Evolutionary conservation across 2,329 filamentous ascomycete species (phyloP), one percentile per base, ranked within the genome.

Genomic region (Ophiocordyceps camponoti-leonardi): DNA sequence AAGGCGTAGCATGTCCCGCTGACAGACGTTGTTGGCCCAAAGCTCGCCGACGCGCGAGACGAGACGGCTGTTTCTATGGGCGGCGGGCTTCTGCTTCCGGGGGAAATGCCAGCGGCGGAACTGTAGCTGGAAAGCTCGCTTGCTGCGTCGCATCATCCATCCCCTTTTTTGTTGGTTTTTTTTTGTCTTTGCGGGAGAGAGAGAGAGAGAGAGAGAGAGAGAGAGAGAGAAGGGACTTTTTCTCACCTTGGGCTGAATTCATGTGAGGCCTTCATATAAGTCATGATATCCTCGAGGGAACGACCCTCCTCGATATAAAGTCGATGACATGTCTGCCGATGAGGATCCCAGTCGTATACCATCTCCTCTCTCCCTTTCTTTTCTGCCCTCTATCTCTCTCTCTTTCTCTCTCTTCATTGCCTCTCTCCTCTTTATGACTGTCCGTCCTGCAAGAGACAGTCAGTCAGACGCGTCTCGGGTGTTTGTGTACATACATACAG

Each of bases 61-160:
- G 8, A 90, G 72, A 22, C 67, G 67, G 14, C 70, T 67, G n/a
- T n/a, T n/a, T n/a, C n/a, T n/a, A n/a, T n/a, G n/a, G n/a, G n/a
- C n/a, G n/a, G n/a, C n/a, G n/a, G n/a, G n/a, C 57, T 86, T 81
- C 55, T 83, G 78, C 58, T 86, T 86, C 47, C 72, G 75, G 14
- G 84, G 83, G 53, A 92, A 90, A 8, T 77, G 73, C 86, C 86
- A 92, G 58, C 77, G 71, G 56, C 79, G 81, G 62, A 87, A 85
- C 53, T 86, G 81, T 4, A 72, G 77, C 60, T 86, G 83, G 49
- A 81, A 86, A 41, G 81, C 79, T 49, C 83, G 79, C 66, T 85
- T 86, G 60, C 83, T 84, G 61, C n/a, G 19, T 46, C 20, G 13
- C 16, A 7, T 40, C 37, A 20, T 10, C 37, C 16, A 10, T 40